phyloP scores from a whole-genome alignment of 208 protist species.

The Trypanosoma congolense region DNA sequence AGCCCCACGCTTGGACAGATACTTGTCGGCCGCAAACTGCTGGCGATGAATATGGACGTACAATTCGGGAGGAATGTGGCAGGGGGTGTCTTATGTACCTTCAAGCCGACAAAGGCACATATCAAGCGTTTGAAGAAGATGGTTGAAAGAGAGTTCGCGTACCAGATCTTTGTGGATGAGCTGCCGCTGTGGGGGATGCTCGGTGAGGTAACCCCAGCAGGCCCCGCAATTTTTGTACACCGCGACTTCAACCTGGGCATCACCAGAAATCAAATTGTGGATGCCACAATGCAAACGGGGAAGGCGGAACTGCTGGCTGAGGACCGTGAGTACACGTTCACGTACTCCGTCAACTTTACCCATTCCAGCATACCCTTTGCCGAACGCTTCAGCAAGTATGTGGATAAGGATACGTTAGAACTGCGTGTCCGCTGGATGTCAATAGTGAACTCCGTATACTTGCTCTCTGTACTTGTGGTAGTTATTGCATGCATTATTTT shows the following conservation, averaged over 20 bases:
- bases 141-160: constrained; percentile 39
- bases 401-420: constrained; percentile 88
- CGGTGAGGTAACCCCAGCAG: constrained; percentile 14
- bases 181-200: constrained; percentile 47
- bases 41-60: constrained; percentile 41
- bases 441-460: constrained; percentile 91
- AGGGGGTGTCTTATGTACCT: constrained; percentile 30
- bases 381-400: constrained; percentile 84
- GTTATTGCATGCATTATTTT: constrained; percentile 89
- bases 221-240: constrained; percentile 84
- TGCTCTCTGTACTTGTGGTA: constrained; percentile 88
- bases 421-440: constrained; percentile 90
- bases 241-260: constrained; percentile 69
- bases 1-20: constrained; percentile 71
- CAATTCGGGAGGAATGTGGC: constrained; percentile 29
- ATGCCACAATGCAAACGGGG: constrained; percentile 53
- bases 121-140: constrained; percentile 14
- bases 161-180: constrained; percentile 60
- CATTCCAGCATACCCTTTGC: constrained; percentile 66
- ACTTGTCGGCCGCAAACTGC: constrained; percentile 62
- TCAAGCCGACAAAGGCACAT: constrained; percentile 17
- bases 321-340: constrained; percentile 60
- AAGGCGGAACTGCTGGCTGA: constrained; percentile 13
- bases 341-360: constrained; percentile 78
- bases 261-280: constrained; percentile 61